Base-by-base conservation (phyloP, 208 protist genomes). In the Vickermania spadyakhi region DNA sequence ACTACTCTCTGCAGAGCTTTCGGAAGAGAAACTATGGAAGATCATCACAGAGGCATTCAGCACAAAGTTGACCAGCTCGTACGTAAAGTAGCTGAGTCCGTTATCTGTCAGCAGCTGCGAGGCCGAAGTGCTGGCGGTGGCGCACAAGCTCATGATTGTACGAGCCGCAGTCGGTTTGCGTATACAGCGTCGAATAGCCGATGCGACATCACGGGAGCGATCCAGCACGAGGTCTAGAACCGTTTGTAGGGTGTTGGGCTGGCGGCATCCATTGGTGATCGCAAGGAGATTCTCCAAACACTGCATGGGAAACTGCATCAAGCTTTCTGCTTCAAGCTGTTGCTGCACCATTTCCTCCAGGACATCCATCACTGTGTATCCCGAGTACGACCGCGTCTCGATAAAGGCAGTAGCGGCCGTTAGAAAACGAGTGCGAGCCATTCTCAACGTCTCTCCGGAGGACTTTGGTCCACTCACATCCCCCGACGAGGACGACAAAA, bases 301-400 rank as follows among this genome's bases (percentile, higher is more conserved):
- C 18, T 62, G 64, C 21, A 60, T 36, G 1, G 84, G 68, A 60
- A 79, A 54, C 54, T 2, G 21, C 18, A 57, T 52, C 31, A 89
- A 57, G 21, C 64, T 58, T 13, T 74, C 73, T 11, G 57, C 29
- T 7, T 58, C 65, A 7, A 94, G 66, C 42, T 60, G 60, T 13
- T 75, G 75, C 13, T 62, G 49, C 23, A 88, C 63, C 2, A 89
- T 5, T 14, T 45, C 66, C 11, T 58, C 54, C 28, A 91, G 29
- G 2, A 81, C 62, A 28, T 88, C 73, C 14, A 69, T 58, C 22
- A 80, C 70, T 2, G 65, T 41, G 61, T 74, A 91, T 14, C 87
- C 84, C 13, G 79, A 76, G 75, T 84, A 89, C 67, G 75, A 77
- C 52, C 84, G 87, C 51, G 75, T 79, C 71, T 94, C 84, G 0